Evolutionary conservation across 2,329 filamentous ascomycete species (phyloP).

Genomic region (Penicillium digitatum): DNA sequence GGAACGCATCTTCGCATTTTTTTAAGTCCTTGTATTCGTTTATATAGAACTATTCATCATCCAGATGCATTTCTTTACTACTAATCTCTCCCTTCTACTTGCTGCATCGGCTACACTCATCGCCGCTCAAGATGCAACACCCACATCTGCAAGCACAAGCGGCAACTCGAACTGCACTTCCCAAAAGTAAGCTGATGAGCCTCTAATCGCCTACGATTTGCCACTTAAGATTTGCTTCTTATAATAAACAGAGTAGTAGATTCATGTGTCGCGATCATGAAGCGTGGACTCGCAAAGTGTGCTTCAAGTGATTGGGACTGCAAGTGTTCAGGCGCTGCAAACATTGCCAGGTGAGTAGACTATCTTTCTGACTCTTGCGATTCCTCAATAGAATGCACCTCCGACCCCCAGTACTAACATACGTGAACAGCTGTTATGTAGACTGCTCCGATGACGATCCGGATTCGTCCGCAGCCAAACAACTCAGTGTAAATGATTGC

Average conservation of each 20-base stretch:
- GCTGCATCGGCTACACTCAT: constrained; percentile 1
- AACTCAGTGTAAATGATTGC: constrained; percentile 14
- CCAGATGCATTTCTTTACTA: constrained; percentile 4
- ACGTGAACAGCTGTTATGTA: constrained; percentile 16
- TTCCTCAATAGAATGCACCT: accelerated
- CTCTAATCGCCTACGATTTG: too few relatives aligned
- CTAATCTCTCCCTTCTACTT: constrained; percentile 3
- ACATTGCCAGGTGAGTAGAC: constrained; percentile 20
- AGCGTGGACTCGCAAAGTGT: constrained; percentile 11
- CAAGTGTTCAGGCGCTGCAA: constrained; percentile 20
- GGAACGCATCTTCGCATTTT: neutral
- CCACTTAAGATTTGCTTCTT: neutral
- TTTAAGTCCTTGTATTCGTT: neutral
- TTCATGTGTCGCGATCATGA: constrained; percentile 15
- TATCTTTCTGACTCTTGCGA: too few relatives aligned
- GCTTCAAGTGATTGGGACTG: constrained; percentile 18
- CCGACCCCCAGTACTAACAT: neutral
- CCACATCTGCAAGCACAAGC: neutral
- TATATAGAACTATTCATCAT: neutral
- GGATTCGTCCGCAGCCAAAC: constrained; percentile 11
- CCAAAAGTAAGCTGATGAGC: constrained; percentile 13
- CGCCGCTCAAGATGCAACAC: constrained; percentile 8
- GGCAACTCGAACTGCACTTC: constrained; percentile 8
- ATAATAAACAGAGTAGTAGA: constrained; percentile 17
- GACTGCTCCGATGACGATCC: constrained; percentile 17